Evolutionary conservation across 2,329 filamentous ascomycete genomes (phyloP), one percentile per base, ranked within the genome.

Genomic region (Fonsecaea multimorphosa): DNA sequence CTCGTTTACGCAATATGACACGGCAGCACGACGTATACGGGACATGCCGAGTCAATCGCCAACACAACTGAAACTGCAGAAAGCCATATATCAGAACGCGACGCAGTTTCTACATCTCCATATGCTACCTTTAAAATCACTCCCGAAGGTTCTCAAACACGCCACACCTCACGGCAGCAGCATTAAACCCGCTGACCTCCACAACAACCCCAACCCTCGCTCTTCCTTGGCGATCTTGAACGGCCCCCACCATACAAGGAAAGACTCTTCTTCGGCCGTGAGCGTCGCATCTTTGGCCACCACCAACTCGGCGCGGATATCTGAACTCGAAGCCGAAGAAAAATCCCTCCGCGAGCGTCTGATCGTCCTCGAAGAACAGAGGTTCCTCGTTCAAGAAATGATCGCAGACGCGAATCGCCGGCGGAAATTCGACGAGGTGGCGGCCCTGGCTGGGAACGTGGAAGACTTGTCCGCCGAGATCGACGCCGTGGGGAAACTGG

Each of bases 311-410:
- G 70, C 69, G 5, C 70, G 69, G 16, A 80, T 90, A 14, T 89
- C 87, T 0, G 86, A 86, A 1, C 80, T 96, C 3, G 93, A 96
- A 77, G 86, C 85, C 0, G 92, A 97, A 75, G 93, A 97, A 76
- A 94, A 92, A 75, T 87, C 91, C 22, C 80, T 96, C 1, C 86
- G 90, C 16, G 93, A 97, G 73, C 83, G 88, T 3, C 80, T 97
- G 12, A 90, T 95, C 32, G 89, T 97, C 6, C 83, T 97, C 0
- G 92, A 97, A 76, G 93, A 97, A 78, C 93, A 97, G 76, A 90
- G 89, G 69, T 96, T 96, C 78, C 87, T 97, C 78, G 92, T 97
- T 0, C 87, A 89, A 40, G 88, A 91, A 72, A 96, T 96, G 92
- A 87, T 96, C 52, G 86, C 86, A 7, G 87, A 89, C 66, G 92